Evolutionary conservation across 225 moss, liverwort and hornwort genomes (phyloP).

Genomic region (Pleurozium schreberi): DNA sequence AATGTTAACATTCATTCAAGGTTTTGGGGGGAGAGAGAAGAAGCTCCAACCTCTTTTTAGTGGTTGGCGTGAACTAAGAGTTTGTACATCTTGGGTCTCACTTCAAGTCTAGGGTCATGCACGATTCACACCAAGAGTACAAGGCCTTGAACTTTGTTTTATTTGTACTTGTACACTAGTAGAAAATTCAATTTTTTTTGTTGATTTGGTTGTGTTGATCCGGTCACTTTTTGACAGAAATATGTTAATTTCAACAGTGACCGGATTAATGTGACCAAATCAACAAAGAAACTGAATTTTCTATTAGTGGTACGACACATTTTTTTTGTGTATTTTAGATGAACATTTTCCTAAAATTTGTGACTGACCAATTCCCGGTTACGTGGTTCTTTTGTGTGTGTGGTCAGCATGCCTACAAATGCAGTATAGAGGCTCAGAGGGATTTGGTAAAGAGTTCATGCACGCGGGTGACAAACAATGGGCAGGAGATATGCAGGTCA

Average conservation of each 20-base stretch:
- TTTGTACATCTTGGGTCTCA: not conserved
- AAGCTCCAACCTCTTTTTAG: not conserved
- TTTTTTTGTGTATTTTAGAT: not conserved
- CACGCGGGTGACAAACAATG: slow-evolving; percentile 83
- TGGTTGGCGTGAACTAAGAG: not conserved
- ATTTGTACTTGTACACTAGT: not conserved
- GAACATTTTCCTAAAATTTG: not conserved
- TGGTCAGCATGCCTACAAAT: slow-evolving; percentile 15
- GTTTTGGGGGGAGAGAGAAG: too few species aligned
- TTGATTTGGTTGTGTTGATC: too few species aligned
- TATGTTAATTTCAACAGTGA: too few species aligned
- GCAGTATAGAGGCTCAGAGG: slow-evolving; percentile 30
- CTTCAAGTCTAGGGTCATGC: not conserved
- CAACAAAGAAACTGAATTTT: too few species aligned
- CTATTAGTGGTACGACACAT: too few species aligned
- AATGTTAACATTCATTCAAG: not conserved
- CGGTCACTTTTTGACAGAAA: too few species aligned
- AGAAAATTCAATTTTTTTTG: too few species aligned
- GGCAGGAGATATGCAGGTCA: slow-evolving; percentile 69
- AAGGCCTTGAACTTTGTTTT: not conserved
- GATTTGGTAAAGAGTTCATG: slow-evolving; percentile 65
- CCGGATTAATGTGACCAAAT: too few species aligned
- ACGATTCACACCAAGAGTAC: not conserved
- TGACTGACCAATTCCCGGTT: not conserved
- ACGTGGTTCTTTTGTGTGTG: not conserved